Evolutionary conservation across 768 basidiomycete genomes (phyloP).

Genomic region (Suillus clintonianus): DNA sequence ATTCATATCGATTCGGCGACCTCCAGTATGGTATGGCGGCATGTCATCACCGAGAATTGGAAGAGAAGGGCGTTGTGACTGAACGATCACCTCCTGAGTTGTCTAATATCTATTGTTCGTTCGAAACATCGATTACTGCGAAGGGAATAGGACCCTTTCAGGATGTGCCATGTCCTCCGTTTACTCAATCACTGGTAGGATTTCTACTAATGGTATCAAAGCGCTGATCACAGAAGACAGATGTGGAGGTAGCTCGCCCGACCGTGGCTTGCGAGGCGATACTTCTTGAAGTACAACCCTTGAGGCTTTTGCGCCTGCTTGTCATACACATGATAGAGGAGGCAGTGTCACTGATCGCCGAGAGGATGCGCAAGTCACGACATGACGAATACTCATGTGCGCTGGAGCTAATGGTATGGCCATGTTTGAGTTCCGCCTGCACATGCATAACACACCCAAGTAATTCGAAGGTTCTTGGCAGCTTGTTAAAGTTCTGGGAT

Average conservation of each 20-base stretch:
- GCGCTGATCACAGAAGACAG: background rate
- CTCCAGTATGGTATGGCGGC: slow-evolving; percentile 1
- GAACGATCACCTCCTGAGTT: slow-evolving; percentile 1
- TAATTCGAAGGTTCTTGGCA: background rate
- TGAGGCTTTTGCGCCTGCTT: background rate
- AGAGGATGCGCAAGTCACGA: background rate
- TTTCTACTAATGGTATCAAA: background rate
- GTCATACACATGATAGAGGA: background rate
- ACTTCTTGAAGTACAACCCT: background rate
- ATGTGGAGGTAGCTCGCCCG: background rate
- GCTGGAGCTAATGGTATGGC: background rate
- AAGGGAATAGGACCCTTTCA: background rate
- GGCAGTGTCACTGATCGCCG: background rate
- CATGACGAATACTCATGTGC: background rate
- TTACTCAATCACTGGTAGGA: background rate
- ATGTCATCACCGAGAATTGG: background rate
- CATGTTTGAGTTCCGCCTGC: background rate
- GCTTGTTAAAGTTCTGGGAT: background rate
- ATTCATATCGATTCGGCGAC: background rate
- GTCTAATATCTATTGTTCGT: background rate
- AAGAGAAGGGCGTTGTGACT: background rate
- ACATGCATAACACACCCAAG: background rate
- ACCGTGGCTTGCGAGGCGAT: background rate
- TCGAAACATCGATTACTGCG: background rate
- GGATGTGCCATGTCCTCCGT: background rate